phyloP scores from a whole-genome alignment of 2,329 filamentous ascomycete species.

The Talaromyces sp. region DNA sequence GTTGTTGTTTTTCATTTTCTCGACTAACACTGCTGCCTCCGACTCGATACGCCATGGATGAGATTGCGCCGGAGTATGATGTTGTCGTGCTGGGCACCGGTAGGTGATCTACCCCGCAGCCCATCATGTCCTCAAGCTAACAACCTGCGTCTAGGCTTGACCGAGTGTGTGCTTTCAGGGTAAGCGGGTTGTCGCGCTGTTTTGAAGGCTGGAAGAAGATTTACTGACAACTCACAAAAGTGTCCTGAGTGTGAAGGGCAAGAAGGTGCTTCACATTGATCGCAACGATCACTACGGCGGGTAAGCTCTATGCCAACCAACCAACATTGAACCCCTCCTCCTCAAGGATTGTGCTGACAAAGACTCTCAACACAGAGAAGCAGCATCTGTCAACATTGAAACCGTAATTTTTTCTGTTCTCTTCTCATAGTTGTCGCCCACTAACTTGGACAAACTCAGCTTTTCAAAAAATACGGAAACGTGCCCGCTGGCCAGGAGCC shows the following conservation, averaged over 20 bases:
- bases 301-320: constrained; percentile 49
- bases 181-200: constrained; percentile 40
- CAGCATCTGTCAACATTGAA: constrained; percentile 94
- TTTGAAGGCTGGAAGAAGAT: background rate
- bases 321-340: too few species aligned
- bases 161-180: constrained; percentile 98
- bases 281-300: constrained; percentile 98
- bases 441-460: constrained; percentile 44
- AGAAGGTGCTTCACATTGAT: constrained; percentile 98
- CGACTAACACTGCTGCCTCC: constrained; percentile 24
- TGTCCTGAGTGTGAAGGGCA: constrained; percentile 95
- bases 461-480: constrained; percentile 96
- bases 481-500: constrained; percentile 73
- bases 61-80: constrained; percentile 98
- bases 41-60: constrained; percentile 64
- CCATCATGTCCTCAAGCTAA: constrained; percentile 16
- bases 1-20: background rate
- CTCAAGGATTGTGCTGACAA: constrained; percentile 21
- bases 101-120: constrained; percentile 47
- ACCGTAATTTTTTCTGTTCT: constrained; percentile 51
- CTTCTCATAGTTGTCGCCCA: background rate
- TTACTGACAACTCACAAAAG: constrained; percentile 41
- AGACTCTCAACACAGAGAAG: constrained; percentile 58
- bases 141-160: constrained; percentile 62
- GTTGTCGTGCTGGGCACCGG: constrained; percentile 97